Evolutionary conservation across 768 basidiomycete species (phyloP), one percentile per base, ranked within the genome.

Genomic region (Calocybe indica): DNA sequence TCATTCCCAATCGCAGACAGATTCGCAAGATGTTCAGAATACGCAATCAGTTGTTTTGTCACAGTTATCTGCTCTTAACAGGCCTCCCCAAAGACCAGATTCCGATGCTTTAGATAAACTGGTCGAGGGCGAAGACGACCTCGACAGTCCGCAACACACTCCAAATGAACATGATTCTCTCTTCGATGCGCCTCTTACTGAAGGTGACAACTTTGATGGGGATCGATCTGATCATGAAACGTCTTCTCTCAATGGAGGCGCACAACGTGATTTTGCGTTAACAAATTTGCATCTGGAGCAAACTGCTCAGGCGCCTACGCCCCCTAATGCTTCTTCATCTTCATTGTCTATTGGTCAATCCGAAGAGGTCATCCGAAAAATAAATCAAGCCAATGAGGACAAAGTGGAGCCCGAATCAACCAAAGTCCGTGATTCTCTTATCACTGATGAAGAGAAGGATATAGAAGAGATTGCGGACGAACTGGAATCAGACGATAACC

Each of bases 1-100:
- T 3, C 65, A 58, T 30, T 66, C 67, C 3, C 69, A 67, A 45
- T 60, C 63, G 14, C 66, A 67, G 32, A 50, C 56, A 13, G 59
- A 61, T 34, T 67, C 64, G 3, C 67, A 68, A 46, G 55, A 58
- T 36, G 55, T 57, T 3, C 63, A 58, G 34, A 66, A 33, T 54
- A 58, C 12, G 44, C 41, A 44, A 49, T 43, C 41, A 9, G 52
- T 55, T 14, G 29, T 53, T 10, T 49, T 59, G 5, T 59, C 55
- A 2, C 52, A 59, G 43, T 39, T 58, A 5, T 53, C 56, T 10
- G 43, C 35, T 42, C 38, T 55, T 12, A 29, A 31, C 14, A 37
- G 44, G 39, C 22, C 41, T 7, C 37, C 11, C n/a, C 39, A 37
- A 8, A 40, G 34, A 30, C 13, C 40, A 9, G 7, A 43, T 22